These are phyloP conservation scores for Arachis hypogaea DNA, from an alignment of 306 rosid genomes.

Conservation along the genomic window DNA sequence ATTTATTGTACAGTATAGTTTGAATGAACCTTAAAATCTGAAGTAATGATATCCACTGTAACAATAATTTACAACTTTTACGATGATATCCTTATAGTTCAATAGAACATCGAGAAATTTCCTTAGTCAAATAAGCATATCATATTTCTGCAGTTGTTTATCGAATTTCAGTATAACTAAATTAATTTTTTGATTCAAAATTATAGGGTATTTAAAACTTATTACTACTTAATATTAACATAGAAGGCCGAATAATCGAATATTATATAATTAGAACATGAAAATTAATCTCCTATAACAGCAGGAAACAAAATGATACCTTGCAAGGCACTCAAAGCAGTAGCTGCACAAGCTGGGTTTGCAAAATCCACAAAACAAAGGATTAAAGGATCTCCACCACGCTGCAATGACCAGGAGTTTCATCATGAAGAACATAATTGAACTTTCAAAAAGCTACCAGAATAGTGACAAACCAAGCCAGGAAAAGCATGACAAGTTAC, in stretches of 20 bases:
- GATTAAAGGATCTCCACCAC: constrained; percentile 87
- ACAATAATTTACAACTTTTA: constrained; percentile 17
- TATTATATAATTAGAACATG: neutral
- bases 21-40: constrained; percentile 5
- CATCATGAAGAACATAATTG: constrained; percentile 12
- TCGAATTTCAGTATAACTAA: neutral
- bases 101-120: neutral
- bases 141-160: neutral
- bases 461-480: constrained; percentile 15
- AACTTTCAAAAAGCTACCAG: constrained; percentile 29
- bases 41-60: constrained; percentile 2
- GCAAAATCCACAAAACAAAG: constrained; percentile 89
- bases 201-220: neutral
- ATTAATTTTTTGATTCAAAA: neutral
- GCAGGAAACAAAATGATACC: constrained; percentile 50
- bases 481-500: constrained; percentile 30
- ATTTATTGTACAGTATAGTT: constrained; percentile 1
- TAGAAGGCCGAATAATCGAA: constrained; percentile 6
- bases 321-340: constrained; percentile 89
- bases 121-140: neutral
- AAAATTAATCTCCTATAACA: constrained; percentile 21
- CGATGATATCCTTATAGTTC: constrained; percentile 20
- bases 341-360: constrained; percentile 80
- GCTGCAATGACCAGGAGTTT: constrained; percentile 55
- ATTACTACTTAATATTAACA: neutral